Base-by-base conservation (phyloP, 108 stramenopile genomes). In the Skeletonema costatum region DNA sequence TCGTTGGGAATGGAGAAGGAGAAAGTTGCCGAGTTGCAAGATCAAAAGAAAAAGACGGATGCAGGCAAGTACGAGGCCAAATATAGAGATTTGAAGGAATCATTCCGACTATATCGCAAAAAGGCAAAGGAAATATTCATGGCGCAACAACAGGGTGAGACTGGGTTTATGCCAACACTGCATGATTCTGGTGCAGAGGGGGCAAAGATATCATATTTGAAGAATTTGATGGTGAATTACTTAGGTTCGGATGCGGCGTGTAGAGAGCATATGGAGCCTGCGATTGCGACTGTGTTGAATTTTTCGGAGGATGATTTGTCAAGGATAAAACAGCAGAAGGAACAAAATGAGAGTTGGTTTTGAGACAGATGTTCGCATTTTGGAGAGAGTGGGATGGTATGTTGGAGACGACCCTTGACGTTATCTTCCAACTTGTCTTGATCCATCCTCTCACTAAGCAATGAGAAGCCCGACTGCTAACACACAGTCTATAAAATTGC, bases 111-210 rank as follows among this genome's bases (percentile, higher is more conserved):
- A 16, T 96, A 96, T 76, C 86, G 96, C 13, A 94, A 93, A 73
- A 94, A 93, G 81, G 96, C 96, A 14, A 96, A 96, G 83, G 93
- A 94, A 80, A 92, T 96, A 63, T 96, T 96, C 60, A 89, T 93
- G 63, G 87, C 92, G 3, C 92, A 93, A 70, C 89, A 91, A 64
- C 80, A 75, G 33, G 89, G 90, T 13, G 88, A 84, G 58, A 82
- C 67, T 1, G 78, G 75, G 2, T 84, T 81, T 35, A 76, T 85
- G 63, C 76, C 76, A 63, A 78, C 69, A 44, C 48, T 85, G n/a
- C 38, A 80, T 46, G 85, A 84, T 71, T 61, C 51, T 46, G 68
- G 75, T 30, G 74, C 86, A 5, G 89, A 87, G 59, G 88, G 86
- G 21, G 90, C 92, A 48, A 96, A 91, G 70, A 50, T 96, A 33